Percentiles rank a stretch among this genome's conserved stretches.
These are phyloP conservation scores for Nakaseomyces kungkrabaensis DNA, from an alignment of 1,139 yeast genomes.

Conservation along the genomic window DNA sequence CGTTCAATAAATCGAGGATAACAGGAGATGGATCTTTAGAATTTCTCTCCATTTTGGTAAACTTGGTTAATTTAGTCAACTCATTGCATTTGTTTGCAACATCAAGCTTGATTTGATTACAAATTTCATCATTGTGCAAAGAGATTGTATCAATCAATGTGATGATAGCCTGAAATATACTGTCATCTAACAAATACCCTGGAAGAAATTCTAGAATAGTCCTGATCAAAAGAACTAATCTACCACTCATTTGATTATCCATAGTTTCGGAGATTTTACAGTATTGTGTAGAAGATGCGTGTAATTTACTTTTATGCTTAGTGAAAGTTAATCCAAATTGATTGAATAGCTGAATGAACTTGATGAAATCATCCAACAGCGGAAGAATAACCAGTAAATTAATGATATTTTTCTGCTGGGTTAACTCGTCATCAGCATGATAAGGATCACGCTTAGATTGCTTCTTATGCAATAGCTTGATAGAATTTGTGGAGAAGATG, in stretches of 20 bases:
- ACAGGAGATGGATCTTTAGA: constrained; percentile 6
- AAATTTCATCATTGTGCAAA: constrained; percentile 38
- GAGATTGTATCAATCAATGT: constrained; percentile 38
- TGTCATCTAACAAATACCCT: constrained; percentile 45
- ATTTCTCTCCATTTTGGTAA: constrained; percentile 6
- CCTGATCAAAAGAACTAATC: constrained; percentile 39
- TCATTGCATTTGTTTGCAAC: constrained; percentile 35
- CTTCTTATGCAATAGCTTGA: neutral
- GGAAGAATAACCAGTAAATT: constrained; percentile 55
- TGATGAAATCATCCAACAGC: constrained; percentile 49
- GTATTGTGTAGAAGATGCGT: constrained; percentile 15
- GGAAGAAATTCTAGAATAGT: constrained; percentile 40
- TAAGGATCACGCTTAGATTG: neutral
- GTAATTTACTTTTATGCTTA: constrained; percentile 18
- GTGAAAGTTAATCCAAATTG: constrained; percentile 35
- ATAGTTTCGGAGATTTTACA: constrained; percentile 26
- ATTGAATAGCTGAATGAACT: constrained; percentile 40
- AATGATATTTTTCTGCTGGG: constrained; percentile 25
- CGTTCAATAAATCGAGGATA: constrained; percentile 14
- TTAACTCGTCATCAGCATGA: constrained; percentile 11
- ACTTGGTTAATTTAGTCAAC: constrained; percentile 32
- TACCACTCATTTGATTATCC: constrained; percentile 33
- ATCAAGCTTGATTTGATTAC: constrained; percentile 35
- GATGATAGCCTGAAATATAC: constrained; percentile 36
- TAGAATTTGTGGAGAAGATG: constrained; percentile 33